Evolutionary conservation across 1,139 yeast species (phyloP).

Genomic region (Pneumocystis canis): DNA sequence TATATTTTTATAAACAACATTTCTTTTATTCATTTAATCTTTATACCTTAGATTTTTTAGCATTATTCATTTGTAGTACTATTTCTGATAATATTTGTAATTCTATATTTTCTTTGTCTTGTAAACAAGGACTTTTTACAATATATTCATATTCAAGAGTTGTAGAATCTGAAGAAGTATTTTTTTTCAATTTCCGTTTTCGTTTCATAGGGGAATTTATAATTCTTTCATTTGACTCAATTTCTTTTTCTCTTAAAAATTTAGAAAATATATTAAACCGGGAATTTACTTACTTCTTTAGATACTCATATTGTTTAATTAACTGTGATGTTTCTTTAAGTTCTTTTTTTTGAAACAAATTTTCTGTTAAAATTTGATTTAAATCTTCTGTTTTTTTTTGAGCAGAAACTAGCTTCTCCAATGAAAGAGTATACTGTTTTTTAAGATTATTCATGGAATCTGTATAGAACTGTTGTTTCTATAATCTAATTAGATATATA

Average conservation of each 20-base stretch:
- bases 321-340: not conserved
- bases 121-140: not conserved
- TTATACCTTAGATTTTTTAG: not conserved
- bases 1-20: not conserved
- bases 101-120: not conserved
- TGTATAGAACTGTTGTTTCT: not conserved
- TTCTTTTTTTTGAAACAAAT: not conserved
- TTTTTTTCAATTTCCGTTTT: not conserved
- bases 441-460: not conserved
- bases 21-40: not conserved
- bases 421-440: not conserved
- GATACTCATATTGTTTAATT: not conserved
- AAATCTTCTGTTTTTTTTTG: not conserved
- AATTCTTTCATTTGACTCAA: not conserved
- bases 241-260: not conserved
- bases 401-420: not conserved
- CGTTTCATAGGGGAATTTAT: not conserved
- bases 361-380: not conserved
- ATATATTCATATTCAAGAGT: not conserved
- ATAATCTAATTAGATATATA: not conserved
- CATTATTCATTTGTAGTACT: not conserved
- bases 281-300: not conserved
- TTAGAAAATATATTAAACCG: not conserved
- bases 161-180: not conserved
- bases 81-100: not conserved